Base-by-base conservation (phyloP, 83 land plant species). In the Isoetes engelmannii region DNA sequence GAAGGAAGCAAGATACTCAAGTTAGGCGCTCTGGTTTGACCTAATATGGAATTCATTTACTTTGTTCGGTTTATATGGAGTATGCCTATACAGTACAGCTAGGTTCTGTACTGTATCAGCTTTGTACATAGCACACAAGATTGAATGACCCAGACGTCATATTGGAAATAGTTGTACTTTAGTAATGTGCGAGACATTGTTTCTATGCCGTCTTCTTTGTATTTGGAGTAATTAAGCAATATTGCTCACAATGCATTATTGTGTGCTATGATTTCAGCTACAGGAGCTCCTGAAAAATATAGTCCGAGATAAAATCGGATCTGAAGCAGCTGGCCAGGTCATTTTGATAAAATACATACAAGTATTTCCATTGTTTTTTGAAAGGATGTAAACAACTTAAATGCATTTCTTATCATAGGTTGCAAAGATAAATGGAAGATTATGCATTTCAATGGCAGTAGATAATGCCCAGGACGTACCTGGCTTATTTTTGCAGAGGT, bases 401-500 rank as follows among this genome's bases (percentile, higher is more conserved):
- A 15, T 60, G 12, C 12, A 64, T 12, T 64, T 44, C 7, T 64
- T n/a, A 12, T 64, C 13, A 9, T 59, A 68, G 47, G 66, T 69
- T 15, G 78, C 61, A 28, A 63, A 68, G 19, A 62, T 78, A n/a
- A 77, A 78, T 62, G 81, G 81, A 69, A 73, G 81, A 51, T 54
- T 73, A 49, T 78, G 81, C 53, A 44, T 78, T 45, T 61, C 69
- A 45, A 72, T 78, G 21, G 55, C 81, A 61, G 37, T 62, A 63
- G 73, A 69, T 47, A 61, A 63, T 45, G 44, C 59, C 44, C 61
- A 47, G 44, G 45, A 51, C 12, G 61, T 74, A 15, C 61, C 81
- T 4, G 81, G 81, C 17, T 68, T 78, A 41, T 69, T 78, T 61
- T 69, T 78, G 13, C 65, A 61, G 58, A 68, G 81, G 81, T 75